phyloP scores from a whole-genome alignment of 352 stramenopile species.

The Phytopythium vexans region DNA sequence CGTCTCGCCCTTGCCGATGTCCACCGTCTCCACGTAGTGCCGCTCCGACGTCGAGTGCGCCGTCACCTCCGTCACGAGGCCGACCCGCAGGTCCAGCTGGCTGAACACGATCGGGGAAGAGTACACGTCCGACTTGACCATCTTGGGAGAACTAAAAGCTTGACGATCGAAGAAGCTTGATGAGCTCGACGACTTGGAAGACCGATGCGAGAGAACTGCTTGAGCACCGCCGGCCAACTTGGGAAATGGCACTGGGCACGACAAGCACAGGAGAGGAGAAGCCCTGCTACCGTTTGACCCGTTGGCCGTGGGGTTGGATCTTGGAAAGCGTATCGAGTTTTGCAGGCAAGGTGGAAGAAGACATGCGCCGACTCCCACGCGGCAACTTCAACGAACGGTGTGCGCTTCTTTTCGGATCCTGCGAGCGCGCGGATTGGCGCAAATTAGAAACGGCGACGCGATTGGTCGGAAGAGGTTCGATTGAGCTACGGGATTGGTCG shows the following conservation, averaged over 20 bases:
- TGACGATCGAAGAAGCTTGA: slow-evolving; percentile 1
- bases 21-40: slow-evolving; percentile 74
- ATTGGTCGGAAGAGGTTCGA: background rate
- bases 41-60: slow-evolving; percentile 65
- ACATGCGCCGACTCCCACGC: slow-evolving; percentile 12
- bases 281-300: too few relatives aligned
- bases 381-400: slow-evolving; percentile 27
- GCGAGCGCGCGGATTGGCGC: slow-evolving; percentile 1
- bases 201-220: slow-evolving; percentile 13
- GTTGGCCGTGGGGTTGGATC: slow-evolving; percentile 4
- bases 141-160: slow-evolving; percentile 11
- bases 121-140: slow-evolving; percentile 81
- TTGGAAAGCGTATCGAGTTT: slow-evolving; percentile 1
- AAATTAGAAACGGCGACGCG: background rate
- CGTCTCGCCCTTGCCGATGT: slow-evolving; percentile 70
- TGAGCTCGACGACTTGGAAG: slow-evolving; percentile 5
- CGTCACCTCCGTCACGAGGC: slow-evolving; percentile 64
- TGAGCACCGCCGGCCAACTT: slow-evolving; percentile 44
- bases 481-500: background rate
- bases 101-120: slow-evolving; percentile 68
- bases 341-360: slow-evolving; percentile 12
- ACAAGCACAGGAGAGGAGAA: slow-evolving; percentile 1
- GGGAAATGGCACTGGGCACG: slow-evolving; percentile 30
- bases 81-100: slow-evolving; percentile 66
- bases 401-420: slow-evolving; percentile 10